phyloP scores from a whole-genome alignment of 1,139 yeast species.

The Neolecta irregularis region DNA sequence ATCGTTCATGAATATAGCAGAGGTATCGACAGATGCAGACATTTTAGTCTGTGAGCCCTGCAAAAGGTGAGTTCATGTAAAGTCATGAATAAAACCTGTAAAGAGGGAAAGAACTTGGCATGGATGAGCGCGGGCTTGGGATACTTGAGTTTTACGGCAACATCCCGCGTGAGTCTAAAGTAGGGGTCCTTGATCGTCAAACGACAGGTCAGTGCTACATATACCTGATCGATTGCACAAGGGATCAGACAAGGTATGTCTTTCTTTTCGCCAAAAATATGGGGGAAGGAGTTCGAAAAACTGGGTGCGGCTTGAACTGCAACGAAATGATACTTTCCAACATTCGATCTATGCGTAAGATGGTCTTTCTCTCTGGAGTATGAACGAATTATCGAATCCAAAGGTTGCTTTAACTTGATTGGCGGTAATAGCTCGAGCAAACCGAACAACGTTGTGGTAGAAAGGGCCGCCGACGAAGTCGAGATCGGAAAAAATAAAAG shows the following conservation, averaged over 20 bases:
- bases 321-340: constrained; percentile 90
- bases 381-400: constrained; percentile 60
- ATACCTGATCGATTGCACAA: constrained; percentile 69
- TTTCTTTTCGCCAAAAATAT: constrained; percentile 68
- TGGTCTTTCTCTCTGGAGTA: background rate
- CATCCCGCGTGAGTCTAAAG: constrained; percentile 94
- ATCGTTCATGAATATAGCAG: constrained; percentile 89
- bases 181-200: constrained; percentile 65
- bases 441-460: constrained; percentile 84
- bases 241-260: constrained; percentile 90
- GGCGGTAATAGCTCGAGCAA: constrained; percentile 90
- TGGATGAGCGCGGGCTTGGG: constrained; percentile 86
- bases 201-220: background rate
- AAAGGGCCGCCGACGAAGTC: constrained; percentile 87
- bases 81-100: constrained; percentile 22
- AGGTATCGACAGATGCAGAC: constrained; percentile 80
- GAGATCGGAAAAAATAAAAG: constrained; percentile 85
- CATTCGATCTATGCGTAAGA: constrained; percentile 27
- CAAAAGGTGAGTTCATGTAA: background rate
- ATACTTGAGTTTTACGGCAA: constrained; percentile 80
- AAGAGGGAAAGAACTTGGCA: constrained; percentile 94
- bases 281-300: constrained; percentile 92
- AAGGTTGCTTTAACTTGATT: constrained; percentile 95
- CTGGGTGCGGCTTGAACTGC: constrained; percentile 92
- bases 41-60: constrained; percentile 95